Conservation (phyloP, 2,329 filamentous ascomycete genomes). For the Aspergillus tubingensis region DNA sequence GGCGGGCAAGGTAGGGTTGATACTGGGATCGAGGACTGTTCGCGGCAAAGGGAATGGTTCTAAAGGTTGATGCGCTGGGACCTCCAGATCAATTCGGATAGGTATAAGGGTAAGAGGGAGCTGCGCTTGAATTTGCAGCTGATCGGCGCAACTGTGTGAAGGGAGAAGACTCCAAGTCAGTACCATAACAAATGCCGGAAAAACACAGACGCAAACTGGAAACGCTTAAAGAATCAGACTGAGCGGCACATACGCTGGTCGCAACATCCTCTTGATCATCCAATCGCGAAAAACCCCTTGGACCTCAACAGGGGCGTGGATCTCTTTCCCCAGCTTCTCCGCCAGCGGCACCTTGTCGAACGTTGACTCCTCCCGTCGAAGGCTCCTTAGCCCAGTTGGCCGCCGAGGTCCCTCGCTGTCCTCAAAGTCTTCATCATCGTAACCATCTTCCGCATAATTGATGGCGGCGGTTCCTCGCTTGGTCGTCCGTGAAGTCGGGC, state of each 20-base stretch:
- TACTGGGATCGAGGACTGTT: constrained; percentile 41
- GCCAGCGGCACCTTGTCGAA: constrained; percentile 65
- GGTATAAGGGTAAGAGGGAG: constrained; percentile 90
- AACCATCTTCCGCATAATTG: constrained; percentile 97
- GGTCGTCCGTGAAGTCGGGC: constrained; percentile 76
- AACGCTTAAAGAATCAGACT: not conserved
- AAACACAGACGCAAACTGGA: constrained; percentile 10
- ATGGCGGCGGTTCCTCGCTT: constrained; percentile 96
- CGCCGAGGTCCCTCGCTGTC: constrained; percentile 68
- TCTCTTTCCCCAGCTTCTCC: constrained; percentile 82
- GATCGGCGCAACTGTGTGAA: constrained; percentile 53
- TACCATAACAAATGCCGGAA: constrained; percentile 4
- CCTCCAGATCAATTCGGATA: constrained; percentile 93
- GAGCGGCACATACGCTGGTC: constrained; percentile 43
- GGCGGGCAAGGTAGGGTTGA: constrained; percentile 70
- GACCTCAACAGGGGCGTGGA: constrained; percentile 73
- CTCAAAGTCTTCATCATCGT: constrained; percentile 69
- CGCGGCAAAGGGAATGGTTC: constrained; percentile 51
- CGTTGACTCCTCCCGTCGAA: constrained; percentile 73
- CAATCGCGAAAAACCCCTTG: constrained; percentile 94
- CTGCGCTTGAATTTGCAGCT: constrained; percentile 66
- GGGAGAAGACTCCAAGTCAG: constrained; percentile 11
- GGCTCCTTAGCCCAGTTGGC: constrained; percentile 78
- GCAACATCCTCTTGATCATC: constrained; percentile 72
- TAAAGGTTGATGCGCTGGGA: constrained; percentile 65